phyloP scores from a whole-genome alignment of 2,329 filamentous ascomycete genomes.

The Diaporthe caulivora region DNA sequence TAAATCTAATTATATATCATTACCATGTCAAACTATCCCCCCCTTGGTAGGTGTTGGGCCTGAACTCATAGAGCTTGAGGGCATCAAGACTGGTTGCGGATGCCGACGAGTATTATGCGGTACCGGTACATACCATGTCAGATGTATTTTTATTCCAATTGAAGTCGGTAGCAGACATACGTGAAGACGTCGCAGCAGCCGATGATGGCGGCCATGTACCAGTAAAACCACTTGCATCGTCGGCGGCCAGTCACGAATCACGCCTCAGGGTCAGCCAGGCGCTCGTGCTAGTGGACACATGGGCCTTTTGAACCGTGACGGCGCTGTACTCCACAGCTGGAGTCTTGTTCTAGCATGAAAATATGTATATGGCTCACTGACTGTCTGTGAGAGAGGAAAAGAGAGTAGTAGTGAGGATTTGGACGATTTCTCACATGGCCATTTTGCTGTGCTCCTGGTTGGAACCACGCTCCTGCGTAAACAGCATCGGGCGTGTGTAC shows the following conservation, averaged over 20 bases:
- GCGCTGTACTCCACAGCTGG: neutral
- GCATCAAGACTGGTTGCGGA: no score
- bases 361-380: neutral
- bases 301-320: neutral
- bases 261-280: neutral
- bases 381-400: neutral
- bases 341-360: neutral
- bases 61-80: no score
- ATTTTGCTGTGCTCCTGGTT: constrained; percentile 15
- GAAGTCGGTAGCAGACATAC: neutral
- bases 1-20: no score
- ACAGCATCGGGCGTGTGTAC: neutral
- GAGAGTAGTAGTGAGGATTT: neutral
- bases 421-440: constrained; percentile 4
- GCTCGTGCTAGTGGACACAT: neutral
- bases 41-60: no score
- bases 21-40: no score
- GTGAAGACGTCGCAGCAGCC: neutral
- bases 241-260: neutral
- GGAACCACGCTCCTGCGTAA: neutral
- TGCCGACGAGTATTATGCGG: neutral
- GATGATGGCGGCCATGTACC: neutral
- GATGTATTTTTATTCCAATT: neutral
- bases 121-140: neutral
- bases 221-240: neutral